Base-by-base conservation (phyloP, 805 yeast genomes). In the Wickerhamiella galacta region DNA sequence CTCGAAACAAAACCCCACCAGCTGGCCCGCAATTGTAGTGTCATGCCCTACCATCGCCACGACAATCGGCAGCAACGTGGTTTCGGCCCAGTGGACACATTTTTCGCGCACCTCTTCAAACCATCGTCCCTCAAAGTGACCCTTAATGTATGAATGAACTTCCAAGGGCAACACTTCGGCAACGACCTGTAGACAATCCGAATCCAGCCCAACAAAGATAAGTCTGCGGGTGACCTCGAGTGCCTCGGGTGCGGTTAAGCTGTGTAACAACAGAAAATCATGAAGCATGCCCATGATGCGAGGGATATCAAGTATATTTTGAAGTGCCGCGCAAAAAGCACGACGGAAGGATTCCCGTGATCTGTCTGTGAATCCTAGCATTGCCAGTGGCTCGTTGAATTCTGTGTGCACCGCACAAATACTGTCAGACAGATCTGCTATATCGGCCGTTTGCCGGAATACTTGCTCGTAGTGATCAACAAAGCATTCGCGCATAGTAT, bases 171-270 rank as follows among this genome's bases (percentile, higher is more conserved):
- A 23, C 4, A 24, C 24, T 16, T 28, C 31, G 2, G 50, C 43
- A 25, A 51, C 32, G 11, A 35, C 32, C 17, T 27, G 19, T 31
- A 42, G 42, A 16, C 39, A 29, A 24, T 42, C 50, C 12, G 41
- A 39, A 4, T 25, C 37, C 8, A 48, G 35, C 5, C 54, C 53
- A n/a, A 41, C 18, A 8, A 25, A 34, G 14, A 25, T 19, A 25
- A 48, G 28, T 6, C 17, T 24, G 2, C 31, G 18, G 8, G 30
- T 23, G 14, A 38, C 25, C 3, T 24, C 35, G 2, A 32, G 17
- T 8, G 26, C 25, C 10, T 15, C 17, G 3, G 23, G 23, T 6
- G 25, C 28, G 20, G 20, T 23, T 12, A 27, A 25, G 5, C 28
- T 19, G 16, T 21, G 14, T 4, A 9, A 17, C 19, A 11, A 17